Percentiles rank a stretch among this genome's conserved stretches.
phyloP scores from a whole-genome alignment of 345 rosid species.

The Hevea brasiliensis region DNA sequence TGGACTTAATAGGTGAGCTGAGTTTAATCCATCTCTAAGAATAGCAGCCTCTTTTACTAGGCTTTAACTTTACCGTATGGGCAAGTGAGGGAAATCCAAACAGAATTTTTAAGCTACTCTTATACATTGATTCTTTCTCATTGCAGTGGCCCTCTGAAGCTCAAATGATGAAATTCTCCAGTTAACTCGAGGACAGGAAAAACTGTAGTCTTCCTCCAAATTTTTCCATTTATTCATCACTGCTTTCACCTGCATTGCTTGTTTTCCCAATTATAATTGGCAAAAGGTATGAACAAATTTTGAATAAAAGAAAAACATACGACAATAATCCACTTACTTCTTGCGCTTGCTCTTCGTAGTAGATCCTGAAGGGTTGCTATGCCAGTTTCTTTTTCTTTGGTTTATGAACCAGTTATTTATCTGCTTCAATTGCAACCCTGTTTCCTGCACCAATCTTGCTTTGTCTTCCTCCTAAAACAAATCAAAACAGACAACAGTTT shows the following conservation, averaged over 20 bases:
- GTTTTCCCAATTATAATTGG: constrained; percentile 16
- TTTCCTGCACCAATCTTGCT: constrained; percentile 71
- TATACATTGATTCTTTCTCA: constrained; percentile 2
- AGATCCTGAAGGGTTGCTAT: constrained; percentile 63
- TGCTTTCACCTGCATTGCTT: constrained; percentile 41
- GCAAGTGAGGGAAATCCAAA: background rate
- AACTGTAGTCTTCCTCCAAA: background rate
- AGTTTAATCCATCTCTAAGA: constrained; percentile 11
- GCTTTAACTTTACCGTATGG: constrained; percentile 6
- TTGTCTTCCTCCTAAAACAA: constrained; percentile 78
- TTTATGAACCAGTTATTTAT: constrained; percentile 90
- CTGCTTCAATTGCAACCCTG: constrained; percentile 83
- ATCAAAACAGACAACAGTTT: constrained; percentile 3
- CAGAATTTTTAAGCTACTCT: background rate
- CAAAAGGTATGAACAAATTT: constrained; percentile 3
- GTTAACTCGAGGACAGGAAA: background rate
- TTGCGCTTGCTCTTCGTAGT: constrained; percentile 73
- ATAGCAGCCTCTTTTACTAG: constrained; percentile 15
- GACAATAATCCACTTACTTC: constrained; percentile 43
- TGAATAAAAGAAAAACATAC: background rate
- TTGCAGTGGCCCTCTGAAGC: background rate
- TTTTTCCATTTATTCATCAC: constrained; percentile 15
- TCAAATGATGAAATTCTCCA: background rate
- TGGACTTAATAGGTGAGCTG: background rate
- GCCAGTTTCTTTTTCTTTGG: constrained; percentile 92